phyloP scores from a whole-genome alignment of 768 basidiomycete genomes.

The Pleurotus citrinopileatus region DNA sequence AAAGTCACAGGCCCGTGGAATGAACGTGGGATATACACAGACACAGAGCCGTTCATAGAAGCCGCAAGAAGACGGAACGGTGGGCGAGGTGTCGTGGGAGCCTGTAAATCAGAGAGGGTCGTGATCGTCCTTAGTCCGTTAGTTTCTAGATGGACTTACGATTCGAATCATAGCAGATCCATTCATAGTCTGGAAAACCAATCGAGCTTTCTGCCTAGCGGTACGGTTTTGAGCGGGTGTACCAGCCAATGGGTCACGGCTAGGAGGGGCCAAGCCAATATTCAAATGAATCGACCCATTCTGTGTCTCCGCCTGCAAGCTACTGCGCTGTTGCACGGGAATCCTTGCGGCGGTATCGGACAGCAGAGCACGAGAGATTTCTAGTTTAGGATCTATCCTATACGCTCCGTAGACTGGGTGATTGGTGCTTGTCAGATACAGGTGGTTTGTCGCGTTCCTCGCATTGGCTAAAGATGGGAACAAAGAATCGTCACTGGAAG shows the following conservation, averaged over 20 bases:
- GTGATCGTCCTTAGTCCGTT: background rate
- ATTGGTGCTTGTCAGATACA: constrained; percentile 27
- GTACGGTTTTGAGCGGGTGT: constrained; percentile 1
- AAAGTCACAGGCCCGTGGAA: constrained; percentile 33
- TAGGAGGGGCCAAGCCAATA: constrained; percentile 23
- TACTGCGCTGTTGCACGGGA: constrained; percentile 35
- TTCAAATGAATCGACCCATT: constrained; percentile 35
- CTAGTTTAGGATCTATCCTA: constrained; percentile 38
- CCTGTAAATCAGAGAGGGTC: constrained; percentile 8
- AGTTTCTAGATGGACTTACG: constrained; percentile 15
- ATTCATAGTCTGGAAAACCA: constrained; percentile 21
- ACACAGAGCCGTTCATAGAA: constrained; percentile 27
- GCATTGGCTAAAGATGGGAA: too few relatives aligned
- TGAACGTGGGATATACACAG: constrained; percentile 34
- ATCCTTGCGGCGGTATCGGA: constrained; percentile 33
- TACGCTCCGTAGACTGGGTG: constrained; percentile 31
- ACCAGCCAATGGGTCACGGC: background rate
- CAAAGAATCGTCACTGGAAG: too few relatives aligned
- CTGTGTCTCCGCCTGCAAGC: constrained; percentile 30
- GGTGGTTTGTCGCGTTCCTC: constrained; percentile 29
- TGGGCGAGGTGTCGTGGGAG: constrained; percentile 15
- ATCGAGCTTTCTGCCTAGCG: constrained; percentile 14
- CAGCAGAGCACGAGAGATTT: constrained; percentile 35
- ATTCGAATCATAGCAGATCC: constrained; percentile 23
- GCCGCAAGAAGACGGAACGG: constrained; percentile 21